phyloP scores from a whole-genome alignment of 2,329 filamentous ascomycete genomes.

The Tolypocladium endophyticum region DNA sequence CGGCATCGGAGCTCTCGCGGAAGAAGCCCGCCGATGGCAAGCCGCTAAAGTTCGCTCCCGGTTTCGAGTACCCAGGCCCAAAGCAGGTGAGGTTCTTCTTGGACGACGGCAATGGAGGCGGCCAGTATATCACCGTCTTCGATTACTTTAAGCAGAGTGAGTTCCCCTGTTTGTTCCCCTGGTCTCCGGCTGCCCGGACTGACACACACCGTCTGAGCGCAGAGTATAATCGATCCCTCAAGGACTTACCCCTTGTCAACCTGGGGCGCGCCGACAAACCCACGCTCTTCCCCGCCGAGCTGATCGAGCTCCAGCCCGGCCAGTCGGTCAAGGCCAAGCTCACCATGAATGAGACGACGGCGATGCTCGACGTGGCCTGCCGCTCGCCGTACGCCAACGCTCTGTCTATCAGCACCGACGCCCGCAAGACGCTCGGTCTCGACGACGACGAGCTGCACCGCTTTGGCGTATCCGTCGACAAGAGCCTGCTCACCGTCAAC shows the following conservation, averaged over 20 bases:
- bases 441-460: constrained; percentile 32
- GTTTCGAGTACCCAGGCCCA: constrained; percentile 20
- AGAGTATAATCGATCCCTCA: constrained; percentile 24
- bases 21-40: constrained; percentile 7
- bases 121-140: constrained; percentile 25
- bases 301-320: constrained; percentile 52
- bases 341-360: constrained; percentile 45
- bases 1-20: constrained; percentile 9
- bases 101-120: constrained; percentile 10
- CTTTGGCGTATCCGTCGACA: constrained; percentile 55
- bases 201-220: background rate
- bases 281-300: constrained; percentile 56
- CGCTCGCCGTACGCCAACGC: constrained; percentile 57
- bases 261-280: constrained; percentile 47
- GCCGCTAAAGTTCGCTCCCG: constrained; percentile 10
- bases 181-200: background rate
- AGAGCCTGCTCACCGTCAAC: constrained; percentile 57
- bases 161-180: constrained; percentile 6
- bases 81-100: constrained; percentile 20
- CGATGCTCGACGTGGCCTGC: constrained; percentile 66
- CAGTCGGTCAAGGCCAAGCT: constrained; percentile 54
- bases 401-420: constrained; percentile 48
- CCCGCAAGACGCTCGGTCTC: constrained; percentile 47
- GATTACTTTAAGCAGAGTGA: constrained; percentile 35
- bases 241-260: constrained; percentile 53